Conservation (phyloP, 1,284 basidiomycete species). For the Boletellus sp. region DNA sequence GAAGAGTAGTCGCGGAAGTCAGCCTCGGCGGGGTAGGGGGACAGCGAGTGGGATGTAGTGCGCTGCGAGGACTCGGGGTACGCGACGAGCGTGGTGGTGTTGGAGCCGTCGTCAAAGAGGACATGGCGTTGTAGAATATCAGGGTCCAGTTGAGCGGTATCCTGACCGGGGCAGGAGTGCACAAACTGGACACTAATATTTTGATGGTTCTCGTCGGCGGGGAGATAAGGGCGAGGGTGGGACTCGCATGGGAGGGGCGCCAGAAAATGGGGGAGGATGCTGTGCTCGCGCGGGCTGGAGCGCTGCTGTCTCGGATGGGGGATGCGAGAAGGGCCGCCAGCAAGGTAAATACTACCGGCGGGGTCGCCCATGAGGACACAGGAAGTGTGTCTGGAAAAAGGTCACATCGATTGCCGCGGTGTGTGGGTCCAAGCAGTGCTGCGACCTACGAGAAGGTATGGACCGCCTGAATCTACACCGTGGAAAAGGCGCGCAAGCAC, state of each 20-base stretch:
- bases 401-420: constrained; percentile 24
- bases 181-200: constrained; percentile 35
- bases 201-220: constrained; percentile 12
- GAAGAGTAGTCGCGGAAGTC: constrained; percentile 9
- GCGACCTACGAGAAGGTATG: constrained; percentile 23
- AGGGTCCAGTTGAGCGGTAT: constrained; percentile 24
- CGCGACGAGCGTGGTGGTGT: constrained; percentile 2
- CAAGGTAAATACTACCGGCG: constrained; percentile 13
- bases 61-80: constrained; percentile 35
- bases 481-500: constrained; percentile 27
- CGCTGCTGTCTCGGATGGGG: constrained; percentile 10
- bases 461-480: constrained; percentile 22
- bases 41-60: constrained; percentile 24
- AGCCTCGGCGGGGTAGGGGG: constrained; percentile 16
- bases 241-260: constrained; percentile 17
- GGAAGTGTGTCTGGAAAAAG: constrained; percentile 7
- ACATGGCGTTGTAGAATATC: constrained; percentile 24
- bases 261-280: constrained; percentile 19
- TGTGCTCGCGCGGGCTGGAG: constrained; percentile 14
- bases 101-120: constrained; percentile 6
- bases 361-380: constrained; percentile 22
- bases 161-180: constrained; percentile 24
- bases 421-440: constrained; percentile 5
- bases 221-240: constrained; percentile 19
- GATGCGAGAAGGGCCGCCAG: constrained; percentile 11